Evolutionary conservation across 225 moss, liverwort and hornwort genomes (phyloP).

Genomic region (Climacium dendroides): DNA sequence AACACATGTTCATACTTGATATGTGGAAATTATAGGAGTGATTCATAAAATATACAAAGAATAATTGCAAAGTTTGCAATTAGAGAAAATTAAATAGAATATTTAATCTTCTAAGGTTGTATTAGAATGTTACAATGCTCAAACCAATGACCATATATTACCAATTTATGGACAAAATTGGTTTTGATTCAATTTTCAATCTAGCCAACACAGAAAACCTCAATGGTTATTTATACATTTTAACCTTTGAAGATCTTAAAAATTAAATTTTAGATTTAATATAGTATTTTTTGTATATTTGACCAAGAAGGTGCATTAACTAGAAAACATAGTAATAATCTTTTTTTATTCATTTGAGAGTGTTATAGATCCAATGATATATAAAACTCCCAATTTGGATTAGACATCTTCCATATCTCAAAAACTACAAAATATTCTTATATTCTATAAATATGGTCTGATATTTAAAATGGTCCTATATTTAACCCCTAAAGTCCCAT

Average conservation of each 20-base stretch:
- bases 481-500: no score
- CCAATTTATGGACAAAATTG: fast-evolving
- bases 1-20: fast-evolving
- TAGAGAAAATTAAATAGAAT: no score
- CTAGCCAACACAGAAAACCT: background rate
- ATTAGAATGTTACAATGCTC: background rate
- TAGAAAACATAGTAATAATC: no score
- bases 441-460: fast-evolving
- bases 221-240: fast-evolving
- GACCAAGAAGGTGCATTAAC: no score
- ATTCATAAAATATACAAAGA: background rate
- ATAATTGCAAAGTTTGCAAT: background rate
- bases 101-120: background rate
- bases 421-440: no score
- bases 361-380: background rate
- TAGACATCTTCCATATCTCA: fast-evolving
- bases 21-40: background rate
- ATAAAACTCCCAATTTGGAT: background rate
- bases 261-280: background rate
- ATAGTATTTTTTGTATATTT: background rate
- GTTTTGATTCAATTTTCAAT: background rate
- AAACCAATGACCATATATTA: background rate
- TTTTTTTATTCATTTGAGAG: no score
- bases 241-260: background rate
- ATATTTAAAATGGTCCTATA: no score